phyloP scores from a whole-genome alignment of 371 early-diverging fungal genomes.

The Apophysomyces sp. region DNA sequence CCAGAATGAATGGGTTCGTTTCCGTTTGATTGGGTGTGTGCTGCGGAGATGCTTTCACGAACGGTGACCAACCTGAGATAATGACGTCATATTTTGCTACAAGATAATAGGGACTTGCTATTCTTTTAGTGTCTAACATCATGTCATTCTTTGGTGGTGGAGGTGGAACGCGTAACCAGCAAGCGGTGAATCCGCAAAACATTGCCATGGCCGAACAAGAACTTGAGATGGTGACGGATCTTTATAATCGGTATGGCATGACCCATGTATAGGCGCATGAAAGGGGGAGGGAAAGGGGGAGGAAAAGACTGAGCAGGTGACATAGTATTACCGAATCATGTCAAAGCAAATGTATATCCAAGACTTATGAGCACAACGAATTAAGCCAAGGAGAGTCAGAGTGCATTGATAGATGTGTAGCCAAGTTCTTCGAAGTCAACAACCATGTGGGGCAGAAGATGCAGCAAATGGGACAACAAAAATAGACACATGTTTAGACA shows the following conservation, averaged over 20 bases:
- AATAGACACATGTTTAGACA: constrained; percentile 1
- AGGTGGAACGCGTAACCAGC: constrained; percentile 41
- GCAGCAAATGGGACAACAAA: constrained; percentile 47
- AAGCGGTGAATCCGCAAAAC: constrained; percentile 69
- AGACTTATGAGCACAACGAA: constrained; percentile 75
- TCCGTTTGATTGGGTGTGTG: too few relatives aligned
- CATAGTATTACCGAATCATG: constrained; percentile 76
- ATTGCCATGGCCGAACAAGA: constrained; percentile 85
- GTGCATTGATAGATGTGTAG: constrained; percentile 87
- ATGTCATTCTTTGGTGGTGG: constrained; percentile 55
- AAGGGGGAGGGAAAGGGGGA: neutral
- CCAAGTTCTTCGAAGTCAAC: constrained; percentile 82
- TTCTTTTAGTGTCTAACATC: too few relatives aligned
- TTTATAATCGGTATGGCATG: constrained; percentile 69
- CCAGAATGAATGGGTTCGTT: too few relatives aligned
- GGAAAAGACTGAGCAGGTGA: neutral
- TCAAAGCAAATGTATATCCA: constrained; percentile 81
- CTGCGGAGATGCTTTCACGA: too few relatives aligned
- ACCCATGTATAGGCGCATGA: neutral
- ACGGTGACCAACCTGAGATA: too few relatives aligned
- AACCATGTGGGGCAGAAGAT: constrained; percentile 71
- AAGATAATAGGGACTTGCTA: too few relatives aligned
- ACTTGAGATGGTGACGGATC: constrained; percentile 80
- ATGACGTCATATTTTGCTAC: too few relatives aligned
- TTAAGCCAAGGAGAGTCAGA: constrained; percentile 91